A percentile compares a stretch with the other conserved stretches of the same genome.
These are phyloP conservation scores for Cryptosporidium ubiquitum DNA, from an alignment of 169 alveolate species.

Conservation along the genomic window DNA sequence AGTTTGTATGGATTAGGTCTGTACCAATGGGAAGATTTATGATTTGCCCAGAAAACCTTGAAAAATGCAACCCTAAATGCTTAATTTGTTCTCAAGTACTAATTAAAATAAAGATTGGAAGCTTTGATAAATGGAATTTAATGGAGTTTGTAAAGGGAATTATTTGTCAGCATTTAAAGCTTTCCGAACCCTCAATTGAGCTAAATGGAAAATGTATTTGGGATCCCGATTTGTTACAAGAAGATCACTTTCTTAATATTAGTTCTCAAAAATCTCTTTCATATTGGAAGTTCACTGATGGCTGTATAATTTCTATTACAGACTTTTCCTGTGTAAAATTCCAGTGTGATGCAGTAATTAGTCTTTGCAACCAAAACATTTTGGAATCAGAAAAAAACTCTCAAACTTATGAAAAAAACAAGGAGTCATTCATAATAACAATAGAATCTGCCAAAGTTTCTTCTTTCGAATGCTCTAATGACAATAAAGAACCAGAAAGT, in stretches of 20 bases:
- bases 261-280: constrained; percentile 1
- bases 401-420: constrained; percentile 4
- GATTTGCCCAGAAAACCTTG: constrained; percentile 78
- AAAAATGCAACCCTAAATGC: constrained; percentile 75
- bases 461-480: background rate
- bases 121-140: constrained; percentile 74
- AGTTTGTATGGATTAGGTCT: constrained; percentile 75
- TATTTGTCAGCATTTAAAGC: constrained; percentile 17
- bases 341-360: constrained; percentile 60
- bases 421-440: background rate
- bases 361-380: background rate
- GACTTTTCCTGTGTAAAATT: constrained; percentile 44
- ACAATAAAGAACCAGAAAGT: background rate
- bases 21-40: constrained; percentile 63
- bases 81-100: constrained; percentile 77
- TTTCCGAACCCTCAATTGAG: constrained; percentile 53
- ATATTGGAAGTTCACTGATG: constrained; percentile 40
- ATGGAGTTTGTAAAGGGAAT: constrained; percentile 75
- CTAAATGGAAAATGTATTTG: constrained; percentile 62
- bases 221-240: constrained; percentile 48
- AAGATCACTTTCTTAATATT: constrained; percentile 5
- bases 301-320: constrained; percentile 29
- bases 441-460: background rate
- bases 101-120: constrained; percentile 73
- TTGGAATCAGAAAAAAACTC: background rate